phyloP scores from a whole-genome alignment of 2,329 filamentous ascomycete species.

The Chrysoporthe austroafricana region DNA sequence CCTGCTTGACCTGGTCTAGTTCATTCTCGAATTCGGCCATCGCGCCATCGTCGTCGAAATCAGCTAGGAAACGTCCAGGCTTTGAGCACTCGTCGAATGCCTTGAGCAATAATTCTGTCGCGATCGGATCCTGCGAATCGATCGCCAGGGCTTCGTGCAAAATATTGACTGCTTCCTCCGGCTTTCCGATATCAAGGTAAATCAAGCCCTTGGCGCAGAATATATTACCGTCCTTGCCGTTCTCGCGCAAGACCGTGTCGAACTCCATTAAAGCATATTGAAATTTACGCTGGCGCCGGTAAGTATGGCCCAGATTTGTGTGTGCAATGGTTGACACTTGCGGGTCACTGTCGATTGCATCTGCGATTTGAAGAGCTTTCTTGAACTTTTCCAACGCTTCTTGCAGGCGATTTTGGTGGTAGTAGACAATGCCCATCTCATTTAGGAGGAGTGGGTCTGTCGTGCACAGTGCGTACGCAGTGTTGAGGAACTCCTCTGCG shows the following conservation, averaged over 20 bases:
- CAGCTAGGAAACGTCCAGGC: conserved; percentile 32
- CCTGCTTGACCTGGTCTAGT: conserved; percentile 51
- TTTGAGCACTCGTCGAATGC: conserved; percentile 66
- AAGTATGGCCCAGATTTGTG: conserved; percentile 87
- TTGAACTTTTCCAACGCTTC: conserved; percentile 79
- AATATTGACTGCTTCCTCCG: conserved; percentile 77
- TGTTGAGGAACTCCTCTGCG: conserved; percentile 91
- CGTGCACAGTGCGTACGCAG: conserved; percentile 80
- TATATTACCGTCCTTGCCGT: conserved; percentile 76
- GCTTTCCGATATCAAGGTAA: conserved; percentile 74
- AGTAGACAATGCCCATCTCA: conserved; percentile 94
- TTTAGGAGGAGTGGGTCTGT: conserved; percentile 90
- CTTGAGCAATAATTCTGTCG: conserved; percentile 76
- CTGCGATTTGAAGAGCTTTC: conserved; percentile 75
- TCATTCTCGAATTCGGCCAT: conserved; percentile 56
- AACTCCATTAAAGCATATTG: conserved; percentile 79
- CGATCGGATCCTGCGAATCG: conserved; percentile 77
- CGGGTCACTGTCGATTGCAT: conserved; percentile 80
- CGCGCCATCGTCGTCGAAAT: conserved; percentile 29
- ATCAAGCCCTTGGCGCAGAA: conserved; percentile 86
- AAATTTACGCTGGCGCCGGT: conserved; percentile 71
- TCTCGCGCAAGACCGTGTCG: conserved; percentile 82
- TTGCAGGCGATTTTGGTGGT: conserved; percentile 80
- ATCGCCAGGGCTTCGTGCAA: conserved; percentile 85
- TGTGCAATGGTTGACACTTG: conserved; percentile 82